These are phyloP conservation scores for Aegilops longissima DNA, from an alignment of 176 grass and related monocot species.

Conservation along the genomic window DNA sequence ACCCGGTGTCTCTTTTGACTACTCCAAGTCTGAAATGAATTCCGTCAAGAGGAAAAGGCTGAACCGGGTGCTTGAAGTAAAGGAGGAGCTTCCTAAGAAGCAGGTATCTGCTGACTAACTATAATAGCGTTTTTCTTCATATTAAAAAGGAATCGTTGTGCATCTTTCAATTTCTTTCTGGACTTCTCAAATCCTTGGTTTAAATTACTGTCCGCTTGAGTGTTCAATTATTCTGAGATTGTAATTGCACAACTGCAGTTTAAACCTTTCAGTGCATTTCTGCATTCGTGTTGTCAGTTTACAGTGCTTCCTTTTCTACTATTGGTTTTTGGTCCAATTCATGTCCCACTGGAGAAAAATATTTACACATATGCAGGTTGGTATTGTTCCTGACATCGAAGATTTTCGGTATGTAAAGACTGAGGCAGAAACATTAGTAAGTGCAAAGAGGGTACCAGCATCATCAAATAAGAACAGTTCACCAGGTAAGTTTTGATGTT, in stretches of 20 bases:
- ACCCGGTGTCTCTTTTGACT: conserved; percentile 20
- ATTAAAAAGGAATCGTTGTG: neutral
- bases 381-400: conserved; percentile 67
- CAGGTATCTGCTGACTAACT: conserved; percentile 29
- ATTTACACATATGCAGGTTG: conserved; percentile 43
- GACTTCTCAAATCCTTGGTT: neutral
- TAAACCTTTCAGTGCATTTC: neutral
- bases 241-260: neutral
- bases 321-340: neutral
- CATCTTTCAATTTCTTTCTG: neutral
- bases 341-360: neutral
- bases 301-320: neutral
- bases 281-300: neutral
- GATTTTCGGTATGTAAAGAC: conserved; percentile 73
- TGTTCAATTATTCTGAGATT: neutral
- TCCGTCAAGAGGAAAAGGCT: conserved; percentile 46
- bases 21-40: neutral
- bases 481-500: conserved; percentile 10
- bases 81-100: conserved; percentile 23
- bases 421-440: neutral
- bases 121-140: neutral
- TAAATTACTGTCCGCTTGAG: neutral
- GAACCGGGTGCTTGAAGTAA: conserved; percentile 31
- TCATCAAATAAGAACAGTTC: conserved; percentile 28
- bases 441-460: conserved; percentile 29